Conservation (phyloP, 345 rosid genomes). For the Brassica juncea region DNA sequence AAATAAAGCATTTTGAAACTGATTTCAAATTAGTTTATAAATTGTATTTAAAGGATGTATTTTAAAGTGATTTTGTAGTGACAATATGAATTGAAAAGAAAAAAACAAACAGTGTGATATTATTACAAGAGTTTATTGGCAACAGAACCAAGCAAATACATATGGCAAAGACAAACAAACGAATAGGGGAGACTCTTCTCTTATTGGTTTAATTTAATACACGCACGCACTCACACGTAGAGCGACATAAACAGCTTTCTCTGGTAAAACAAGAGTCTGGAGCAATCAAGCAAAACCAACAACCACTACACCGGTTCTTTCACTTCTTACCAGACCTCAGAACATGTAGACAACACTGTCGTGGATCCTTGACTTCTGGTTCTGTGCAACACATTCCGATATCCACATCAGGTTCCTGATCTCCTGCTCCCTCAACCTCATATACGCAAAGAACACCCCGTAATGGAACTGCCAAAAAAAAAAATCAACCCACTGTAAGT, state of each 20-base stretch:
- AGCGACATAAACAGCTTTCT: neutral
- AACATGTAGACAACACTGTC: conserved; percentile 97
- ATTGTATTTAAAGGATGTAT: no score
- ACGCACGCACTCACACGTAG: conserved; percentile 18
- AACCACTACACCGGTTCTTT: conserved; percentile 14
- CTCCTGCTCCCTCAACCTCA: conserved; percentile 99
- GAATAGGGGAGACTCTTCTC: conserved; percentile 1
- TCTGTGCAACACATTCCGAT: conserved; percentile 97
- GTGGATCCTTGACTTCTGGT: conserved; percentile 97
- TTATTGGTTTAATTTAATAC: conserved; percentile 14
- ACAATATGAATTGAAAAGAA: neutral
- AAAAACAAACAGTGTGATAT: neutral
- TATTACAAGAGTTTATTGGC: neutral
- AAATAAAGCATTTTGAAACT: no score
- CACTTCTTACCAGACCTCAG: conserved; percentile 35
- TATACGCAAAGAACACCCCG: conserved; percentile 89
- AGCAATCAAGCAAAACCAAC: conserved; percentile 3
- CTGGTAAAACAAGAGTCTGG: neutral
- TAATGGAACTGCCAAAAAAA: conserved; percentile 78
- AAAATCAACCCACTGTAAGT: neutral
- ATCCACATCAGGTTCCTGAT: conserved; percentile 99
- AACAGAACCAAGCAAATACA: neutral
- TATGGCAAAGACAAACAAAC: conserved; percentile 11
- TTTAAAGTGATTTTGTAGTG: no score
- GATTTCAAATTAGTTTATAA: no score